Conservation (phyloP, 1,139 yeast species). For the Pichia sorboxylosa region DNA sequence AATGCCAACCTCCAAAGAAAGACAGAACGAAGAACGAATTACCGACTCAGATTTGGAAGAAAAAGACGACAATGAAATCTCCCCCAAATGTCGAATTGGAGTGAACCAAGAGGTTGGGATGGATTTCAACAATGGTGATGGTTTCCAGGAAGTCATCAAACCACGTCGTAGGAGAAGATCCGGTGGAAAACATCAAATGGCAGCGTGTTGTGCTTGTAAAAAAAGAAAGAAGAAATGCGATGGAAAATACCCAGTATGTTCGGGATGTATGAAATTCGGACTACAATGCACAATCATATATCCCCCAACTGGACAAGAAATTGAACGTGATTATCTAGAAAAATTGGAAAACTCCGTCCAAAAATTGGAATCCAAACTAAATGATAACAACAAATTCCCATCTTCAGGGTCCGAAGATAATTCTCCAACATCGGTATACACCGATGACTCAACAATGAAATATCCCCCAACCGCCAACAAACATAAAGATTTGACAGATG, state of each 20-base stretch:
- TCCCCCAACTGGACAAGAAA: constrained; percentile 39
- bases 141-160: background rate
- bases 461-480: constrained; percentile 7
- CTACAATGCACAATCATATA: constrained; percentile 39
- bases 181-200: constrained; percentile 20
- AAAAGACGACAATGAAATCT: no score
- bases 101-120: no score
- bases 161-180: constrained; percentile 2
- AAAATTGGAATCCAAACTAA: constrained; percentile 24
- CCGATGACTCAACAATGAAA: background rate
- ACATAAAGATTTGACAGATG: constrained; percentile 16
- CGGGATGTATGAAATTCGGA: constrained; percentile 31
- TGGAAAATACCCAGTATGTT: constrained; percentile 38
- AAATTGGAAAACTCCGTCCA: constrained; percentile 32
- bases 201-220: constrained; percentile 24
- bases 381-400: background rate
- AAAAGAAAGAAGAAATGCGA: constrained; percentile 40
- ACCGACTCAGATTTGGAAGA: no score
- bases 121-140: no score
- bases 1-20: no score
- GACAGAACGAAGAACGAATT: no score
- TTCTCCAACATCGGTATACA: constrained; percentile 2
- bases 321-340: constrained; percentile 37
- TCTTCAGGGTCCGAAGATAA: background rate
- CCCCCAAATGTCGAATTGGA: no score